Percentiles rank a stretch among this genome's conserved stretches.
These are phyloP conservation scores for Graphium sp. DNA, from an alignment of 2,329 filamentous ascomycete species.

Conservation along the genomic window DNA sequence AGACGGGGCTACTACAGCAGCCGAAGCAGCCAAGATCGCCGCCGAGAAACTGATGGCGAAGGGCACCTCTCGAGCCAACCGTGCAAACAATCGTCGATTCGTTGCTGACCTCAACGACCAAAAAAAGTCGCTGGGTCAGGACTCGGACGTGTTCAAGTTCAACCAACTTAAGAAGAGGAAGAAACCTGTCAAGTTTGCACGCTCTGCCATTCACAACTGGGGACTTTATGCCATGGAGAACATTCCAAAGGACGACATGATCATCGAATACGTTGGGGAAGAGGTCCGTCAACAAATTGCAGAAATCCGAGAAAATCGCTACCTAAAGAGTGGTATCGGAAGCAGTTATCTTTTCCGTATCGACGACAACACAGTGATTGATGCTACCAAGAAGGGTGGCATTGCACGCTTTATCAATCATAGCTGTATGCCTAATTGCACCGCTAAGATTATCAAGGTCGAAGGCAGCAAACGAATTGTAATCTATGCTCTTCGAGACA, in stretches of 20 bases:
- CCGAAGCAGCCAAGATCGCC: constrained; percentile 55
- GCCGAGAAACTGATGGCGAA: constrained; percentile 71
- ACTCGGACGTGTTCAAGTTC: constrained; percentile 87
- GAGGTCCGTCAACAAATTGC: constrained; percentile 93
- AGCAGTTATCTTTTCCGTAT: constrained; percentile 97
- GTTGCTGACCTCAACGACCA: constrained; percentile 92
- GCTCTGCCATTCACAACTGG: constrained; percentile 98
- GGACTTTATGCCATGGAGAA: constrained; percentile 95
- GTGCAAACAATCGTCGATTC: constrained; percentile 86
- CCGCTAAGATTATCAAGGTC: constrained; percentile 97
- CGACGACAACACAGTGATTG: constrained; percentile 92
- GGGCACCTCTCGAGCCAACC: constrained; percentile 81
- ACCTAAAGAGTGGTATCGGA: constrained; percentile 90
- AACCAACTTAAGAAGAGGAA: constrained; percentile 99
- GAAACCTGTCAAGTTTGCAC: constrained; percentile 95
- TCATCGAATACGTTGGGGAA: constrained; percentile 98
- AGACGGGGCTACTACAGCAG: constrained; percentile 47
- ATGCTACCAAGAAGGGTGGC: constrained; percentile 95
- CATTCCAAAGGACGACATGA: constrained; percentile 96
- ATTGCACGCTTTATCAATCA: constrained; percentile 99
- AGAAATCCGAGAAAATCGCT: constrained; percentile 83
- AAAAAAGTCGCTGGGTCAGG: constrained; percentile 67
- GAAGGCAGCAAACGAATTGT: constrained; percentile 97
- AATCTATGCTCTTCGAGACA: constrained; percentile 94
- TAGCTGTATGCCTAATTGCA: constrained; percentile 95